Evolutionary conservation across 1,284 basidiomycete species (phyloP).

Genomic region (Apiotrichum veenhuisii): DNA sequence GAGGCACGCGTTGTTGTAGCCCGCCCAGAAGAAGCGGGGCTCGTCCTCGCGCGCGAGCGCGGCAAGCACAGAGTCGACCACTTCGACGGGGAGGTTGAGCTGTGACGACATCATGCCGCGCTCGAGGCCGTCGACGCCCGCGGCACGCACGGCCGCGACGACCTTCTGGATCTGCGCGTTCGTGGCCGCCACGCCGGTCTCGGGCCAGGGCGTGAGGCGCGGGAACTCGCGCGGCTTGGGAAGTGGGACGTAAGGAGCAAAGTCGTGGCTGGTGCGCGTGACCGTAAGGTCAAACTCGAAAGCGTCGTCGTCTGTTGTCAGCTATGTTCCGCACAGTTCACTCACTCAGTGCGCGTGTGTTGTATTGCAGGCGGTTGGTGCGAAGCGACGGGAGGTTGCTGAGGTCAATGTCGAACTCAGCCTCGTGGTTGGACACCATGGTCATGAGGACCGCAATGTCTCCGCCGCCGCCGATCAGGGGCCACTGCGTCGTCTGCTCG

Average conservation of each 20-base stretch:
- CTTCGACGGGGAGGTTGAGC: constrained; percentile 5
- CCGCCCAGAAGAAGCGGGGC: constrained; percentile 64
- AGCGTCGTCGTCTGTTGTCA: constrained; percentile 33
- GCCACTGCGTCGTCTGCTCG: constrained; percentile 25
- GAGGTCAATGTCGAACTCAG: constrained; percentile 34
- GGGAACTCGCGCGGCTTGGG: constrained; percentile 9
- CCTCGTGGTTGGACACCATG: constrained; percentile 38
- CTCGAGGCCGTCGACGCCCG: constrained; percentile 25
- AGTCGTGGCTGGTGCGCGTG: background rate
- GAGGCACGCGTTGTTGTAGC: constrained; percentile 58
- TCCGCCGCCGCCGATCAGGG: constrained; percentile 31
- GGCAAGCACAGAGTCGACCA: constrained; percentile 19
- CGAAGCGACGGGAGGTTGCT: constrained; percentile 24
- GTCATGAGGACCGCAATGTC: constrained; percentile 38
- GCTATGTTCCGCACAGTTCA: background rate
- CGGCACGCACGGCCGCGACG: constrained; percentile 15
- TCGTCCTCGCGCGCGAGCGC: constrained; percentile 16
- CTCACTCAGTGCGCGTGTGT: constrained; percentile 41
- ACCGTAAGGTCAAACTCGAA: constrained; percentile 37
- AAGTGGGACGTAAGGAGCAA: background rate
- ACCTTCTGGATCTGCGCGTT: constrained; percentile 2
- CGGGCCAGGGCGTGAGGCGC: constrained; percentile 1
- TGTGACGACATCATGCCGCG: constrained; percentile 11
- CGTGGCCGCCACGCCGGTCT: background rate
- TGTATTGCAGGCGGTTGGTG: constrained; percentile 28